Base-by-base conservation (phyloP, 1,284 basidiomycete genomes). In the Cerrena zonata region DNA sequence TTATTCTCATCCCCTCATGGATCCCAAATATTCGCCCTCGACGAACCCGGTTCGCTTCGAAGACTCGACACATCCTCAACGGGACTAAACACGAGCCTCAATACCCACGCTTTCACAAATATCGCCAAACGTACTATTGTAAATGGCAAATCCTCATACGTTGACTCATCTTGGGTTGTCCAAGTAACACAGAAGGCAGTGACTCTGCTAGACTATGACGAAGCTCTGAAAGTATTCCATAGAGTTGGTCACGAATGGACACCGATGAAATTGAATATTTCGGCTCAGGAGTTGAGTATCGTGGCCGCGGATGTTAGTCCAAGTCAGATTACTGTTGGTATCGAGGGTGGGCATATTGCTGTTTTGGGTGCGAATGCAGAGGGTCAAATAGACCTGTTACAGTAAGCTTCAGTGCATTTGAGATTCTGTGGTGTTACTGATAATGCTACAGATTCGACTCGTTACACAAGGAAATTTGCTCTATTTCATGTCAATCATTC, bases 181-280 rank as follows among this genome's bases (percentile, higher is more conserved):
- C 92, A 94, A 63, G 85, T 93, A 10, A 88, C 86, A 0, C 65
- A 79, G 1, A 68, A 66, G 4, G 78, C 75, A 1, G 75, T 85
- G 3, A 61, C 66, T 49, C 60, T 91, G 48, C 65, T 85, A 2
- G 74, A 83, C 55, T 78, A 76, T 57, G 76, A 85, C 50, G 30
- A 55, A 38, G 51, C 61, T 39, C 39, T 70, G 56, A 66, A 57
- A 41, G 60, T 59, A 49, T 73, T 72, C 56, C 60, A 42, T 12
- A 58, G 59, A 19, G 55, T 69, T 39, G 68, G 67, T n/a, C 58
- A 63, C 26, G 57, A 62, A 2, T 67, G 73, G 70, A 60, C 55
- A 0, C 62, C 65, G 34, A 63, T 66, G 55, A 51, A 58, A 3
- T 48, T 56, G n/a, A 45, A 58, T 19, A 25, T 44, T 22, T 50